A percentile compares a stretch with the other conserved stretches of the same genome.
Evolutionary conservation across 805 yeast species (phyloP).

Genomic region (Candida corydali): DNA sequence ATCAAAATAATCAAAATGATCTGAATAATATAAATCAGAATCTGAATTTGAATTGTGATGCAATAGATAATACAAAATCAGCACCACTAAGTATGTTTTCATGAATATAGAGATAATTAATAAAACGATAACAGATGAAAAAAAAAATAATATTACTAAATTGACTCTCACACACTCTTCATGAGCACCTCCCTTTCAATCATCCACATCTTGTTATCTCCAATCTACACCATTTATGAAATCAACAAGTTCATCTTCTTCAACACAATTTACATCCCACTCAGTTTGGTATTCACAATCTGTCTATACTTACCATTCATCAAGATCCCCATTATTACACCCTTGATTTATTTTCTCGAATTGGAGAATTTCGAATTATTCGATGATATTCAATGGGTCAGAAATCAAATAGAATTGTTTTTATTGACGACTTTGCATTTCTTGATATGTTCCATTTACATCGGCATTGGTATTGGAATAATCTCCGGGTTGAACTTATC

Average conservation of each 20-base stretch:
- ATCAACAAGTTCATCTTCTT: conserved; percentile 7
- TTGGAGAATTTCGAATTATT: conserved; percentile 7
- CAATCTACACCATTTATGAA: not conserved
- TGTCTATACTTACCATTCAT: conserved; percentile 10
- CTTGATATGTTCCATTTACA: conserved; percentile 9
- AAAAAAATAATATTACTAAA: not conserved
- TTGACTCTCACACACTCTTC: not conserved
- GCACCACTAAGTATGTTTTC: conserved; percentile 11
- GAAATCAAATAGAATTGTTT: conserved; percentile 9
- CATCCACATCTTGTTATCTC: conserved; percentile 3
- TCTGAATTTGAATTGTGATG: not conserved
- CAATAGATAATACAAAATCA: conserved; percentile 8
- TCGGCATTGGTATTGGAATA: conserved; percentile 11
- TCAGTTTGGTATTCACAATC: conserved; percentile 5
- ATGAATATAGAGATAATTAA: not conserved
- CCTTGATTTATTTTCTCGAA: conserved; percentile 10
- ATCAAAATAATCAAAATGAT: not conserved
- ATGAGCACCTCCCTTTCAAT: not conserved
- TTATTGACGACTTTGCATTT: conserved; percentile 10
- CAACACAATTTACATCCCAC: conserved; percentile 7
- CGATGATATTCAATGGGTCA: conserved; percentile 7
- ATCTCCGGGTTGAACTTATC: conserved; percentile 9
- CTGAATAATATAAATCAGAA: not conserved
- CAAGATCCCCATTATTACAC: conserved; percentile 11
- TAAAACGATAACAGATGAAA: not conserved